Percentiles rank a stretch among this genome's conserved stretches.
Conservation (phyloP, 768 basidiomycete species). For the Scleroderma bovista region DNA sequence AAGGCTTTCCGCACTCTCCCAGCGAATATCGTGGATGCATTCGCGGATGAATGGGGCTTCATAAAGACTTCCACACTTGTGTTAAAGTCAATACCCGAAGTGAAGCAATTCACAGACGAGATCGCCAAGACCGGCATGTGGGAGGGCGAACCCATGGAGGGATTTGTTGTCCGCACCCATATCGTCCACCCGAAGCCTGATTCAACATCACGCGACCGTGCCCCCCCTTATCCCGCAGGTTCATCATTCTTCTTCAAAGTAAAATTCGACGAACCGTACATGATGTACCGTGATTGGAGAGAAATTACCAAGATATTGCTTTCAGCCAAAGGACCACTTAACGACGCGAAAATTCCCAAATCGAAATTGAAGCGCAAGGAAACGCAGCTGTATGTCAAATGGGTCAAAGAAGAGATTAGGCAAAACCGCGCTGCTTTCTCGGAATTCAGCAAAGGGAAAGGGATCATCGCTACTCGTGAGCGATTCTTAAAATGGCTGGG, state of each 20-base stretch:
- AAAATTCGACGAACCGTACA: constrained; percentile 98
- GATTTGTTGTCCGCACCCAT: constrained; percentile 86
- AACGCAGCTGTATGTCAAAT: constrained; percentile 72
- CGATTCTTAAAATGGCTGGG: constrained; percentile 68
- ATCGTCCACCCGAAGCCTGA: constrained; percentile 42
- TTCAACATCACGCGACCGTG: constrained; percentile 21
- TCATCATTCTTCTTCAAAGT: constrained; percentile 98
- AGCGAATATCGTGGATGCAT: constrained; percentile 60
- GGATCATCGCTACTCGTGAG: constrained; percentile 82
- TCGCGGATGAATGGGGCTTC: constrained; percentile 91
- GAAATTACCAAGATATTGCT: constrained; percentile 85
- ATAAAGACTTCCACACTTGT: constrained; percentile 66
- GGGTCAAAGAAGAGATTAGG: constrained; percentile 77
- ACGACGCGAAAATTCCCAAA: constrained; percentile 44
- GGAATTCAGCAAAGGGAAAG: constrained; percentile 62
- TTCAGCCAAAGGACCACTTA: constrained; percentile 27
- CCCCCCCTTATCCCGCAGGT: constrained; percentile 67
- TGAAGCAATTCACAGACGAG: constrained; percentile 65
- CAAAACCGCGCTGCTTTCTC: constrained; percentile 54
- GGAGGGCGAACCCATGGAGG: constrained; percentile 83
- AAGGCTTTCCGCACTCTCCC: constrained; percentile 68
- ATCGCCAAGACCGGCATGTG: constrained; percentile 67
- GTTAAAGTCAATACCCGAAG: constrained; percentile 58
- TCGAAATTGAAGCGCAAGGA: constrained; percentile 71
- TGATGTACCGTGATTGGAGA: constrained; percentile 98